A percentile compares a stretch with the other conserved stretches of the same genome.
phyloP scores from a whole-genome alignment of 2,329 filamentous ascomycete genomes.

The Coniochaeta prunicola region DNA sequence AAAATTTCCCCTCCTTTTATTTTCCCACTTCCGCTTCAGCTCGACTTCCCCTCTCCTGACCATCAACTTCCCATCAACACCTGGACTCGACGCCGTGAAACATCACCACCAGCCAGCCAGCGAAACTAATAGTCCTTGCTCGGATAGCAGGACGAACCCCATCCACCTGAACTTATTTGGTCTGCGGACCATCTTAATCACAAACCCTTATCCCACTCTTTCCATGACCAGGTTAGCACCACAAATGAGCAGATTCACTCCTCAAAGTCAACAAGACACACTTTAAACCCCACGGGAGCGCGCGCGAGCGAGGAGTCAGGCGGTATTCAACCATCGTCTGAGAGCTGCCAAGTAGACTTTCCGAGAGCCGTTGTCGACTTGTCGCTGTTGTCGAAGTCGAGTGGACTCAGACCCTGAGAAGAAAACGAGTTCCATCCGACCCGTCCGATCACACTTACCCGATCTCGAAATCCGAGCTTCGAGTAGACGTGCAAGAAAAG shows the following conservation, averaged over 20 bases:
- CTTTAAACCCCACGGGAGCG: constrained; percentile 66
- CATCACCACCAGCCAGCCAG: constrained; percentile 12
- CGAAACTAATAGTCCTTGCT: constrained; percentile 10
- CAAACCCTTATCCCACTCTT: constrained; percentile 28
- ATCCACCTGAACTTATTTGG: constrained; percentile 15
- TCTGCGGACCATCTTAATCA: constrained; percentile 26
- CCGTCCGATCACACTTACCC: background rate
- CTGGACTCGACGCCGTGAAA: constrained; percentile 13
- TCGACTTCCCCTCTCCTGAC: constrained; percentile 1
- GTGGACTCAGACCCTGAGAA: constrained; percentile 9
- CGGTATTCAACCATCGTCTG: constrained; percentile 54
- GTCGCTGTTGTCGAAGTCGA: constrained; percentile 14
- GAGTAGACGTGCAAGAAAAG: constrained; percentile 13
- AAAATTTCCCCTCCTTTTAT: constrained; percentile 19
- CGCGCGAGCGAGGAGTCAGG: constrained; percentile 51
- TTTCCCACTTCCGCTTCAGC: constrained; percentile 20
- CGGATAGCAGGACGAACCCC: background rate
- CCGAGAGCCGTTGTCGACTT: constrained; percentile 22
- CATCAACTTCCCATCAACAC: constrained; percentile 14
- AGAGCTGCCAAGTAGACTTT: constrained; percentile 21
- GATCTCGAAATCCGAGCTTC: background rate
- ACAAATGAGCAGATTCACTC: constrained; percentile 45
- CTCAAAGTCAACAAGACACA: constrained; percentile 51
- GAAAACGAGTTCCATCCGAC: background rate
- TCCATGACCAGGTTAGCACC: constrained; percentile 48